Evolutionary conservation across 129 eudicot species (phyloP).

Genomic region (Pseudognaphalium luteoalbum): DNA sequence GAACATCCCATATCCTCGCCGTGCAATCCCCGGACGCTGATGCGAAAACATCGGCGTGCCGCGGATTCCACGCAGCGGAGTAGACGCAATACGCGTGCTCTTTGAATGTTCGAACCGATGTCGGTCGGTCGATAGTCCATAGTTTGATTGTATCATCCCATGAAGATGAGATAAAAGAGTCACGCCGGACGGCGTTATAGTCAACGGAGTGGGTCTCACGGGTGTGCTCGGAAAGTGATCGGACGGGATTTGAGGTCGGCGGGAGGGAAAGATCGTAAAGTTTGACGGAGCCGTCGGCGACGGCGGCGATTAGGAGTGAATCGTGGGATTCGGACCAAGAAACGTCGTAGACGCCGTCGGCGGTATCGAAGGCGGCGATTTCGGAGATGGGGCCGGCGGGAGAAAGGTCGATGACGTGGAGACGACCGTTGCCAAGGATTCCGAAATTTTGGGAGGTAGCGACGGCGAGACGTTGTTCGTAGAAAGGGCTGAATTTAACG

Average conservation of each 20-base stretch:
- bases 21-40: constrained; percentile 98
- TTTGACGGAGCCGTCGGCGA: constrained; percentile 93
- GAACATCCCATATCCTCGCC: constrained; percentile 89
- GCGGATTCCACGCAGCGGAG: constrained; percentile 82
- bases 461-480: constrained; percentile 72
- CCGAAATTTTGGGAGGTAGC: constrained; percentile 79
- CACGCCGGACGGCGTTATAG: constrained; percentile 72
- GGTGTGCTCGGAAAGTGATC: constrained; percentile 80
- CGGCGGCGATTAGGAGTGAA: constrained; percentile 74
- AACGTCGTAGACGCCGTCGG: constrained; percentile 94
- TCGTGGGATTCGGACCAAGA: constrained; percentile 98
- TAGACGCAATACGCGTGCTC: constrained; percentile 98
- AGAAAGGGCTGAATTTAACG: constrained; percentile 92
- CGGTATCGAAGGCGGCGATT: constrained; percentile 80
- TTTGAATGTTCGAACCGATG: constrained; percentile 75
- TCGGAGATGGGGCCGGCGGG: constrained; percentile 66
- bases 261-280: constrained; percentile 88
- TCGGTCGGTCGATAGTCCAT: constrained; percentile 82
- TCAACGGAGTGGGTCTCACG: constrained; percentile 88
- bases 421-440: constrained; percentile 77
- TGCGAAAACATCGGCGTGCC: constrained; percentile 87
- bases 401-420: constrained; percentile 79
- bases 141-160: constrained; percentile 97
- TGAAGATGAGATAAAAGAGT: constrained; percentile 73
- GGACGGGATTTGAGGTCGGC: constrained; percentile 72